Base-by-base conservation (phyloP, 2,329 filamentous ascomycete species). In the Leptoxyphium fumago region DNA sequence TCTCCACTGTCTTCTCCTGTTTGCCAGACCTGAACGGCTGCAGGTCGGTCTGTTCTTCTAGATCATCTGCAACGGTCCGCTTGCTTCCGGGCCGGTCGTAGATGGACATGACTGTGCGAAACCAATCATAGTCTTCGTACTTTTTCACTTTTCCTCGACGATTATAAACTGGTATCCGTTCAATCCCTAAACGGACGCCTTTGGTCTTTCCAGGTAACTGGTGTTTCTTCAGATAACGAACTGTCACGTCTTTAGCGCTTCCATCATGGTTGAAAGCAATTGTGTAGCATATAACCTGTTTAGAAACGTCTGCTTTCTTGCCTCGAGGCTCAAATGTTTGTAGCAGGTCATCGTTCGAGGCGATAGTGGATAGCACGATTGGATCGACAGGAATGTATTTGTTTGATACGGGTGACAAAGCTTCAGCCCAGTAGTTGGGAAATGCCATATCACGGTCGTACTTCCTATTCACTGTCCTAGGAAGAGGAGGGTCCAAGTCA, bases 381-480 rank as follows among this genome's bases (percentile, higher is more conserved):
- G 84, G 73, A 46, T 94, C 88, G 2, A 95, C 81, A 0, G 87
- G 73, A 8, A 91, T 72, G 45, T 83, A 87, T 41, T 77, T 84
- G 43, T 84, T 77, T 0, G 84, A 89, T 2, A 85, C 71, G 2
- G 86, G 82, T 0, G 88, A 95, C 2, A 91, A 69, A 2, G 84
- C 82, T 61, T 98, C 91, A 0, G 83, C 82, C 91, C 91, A 98
- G 61, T 96, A 96, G 42, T 84, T 82, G 1, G 91, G 88, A 51
- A 81, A 91, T 2, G 80, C 76, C 26, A 95, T 70, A 52, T 94
- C 87, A 15, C 73, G 70, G 53, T 94, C 86, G 53, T 80, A 84
- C 43, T 72, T 69, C 46, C 69, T 71, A 21, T 57, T 55, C 34
- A 61, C 45, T 32, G 51, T 63, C 51, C 64, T 72, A 42, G 61